Evolutionary conservation across 768 basidiomycete species (phyloP), one percentile per base, ranked within the genome.

Genomic region (Suillus americanus): DNA sequence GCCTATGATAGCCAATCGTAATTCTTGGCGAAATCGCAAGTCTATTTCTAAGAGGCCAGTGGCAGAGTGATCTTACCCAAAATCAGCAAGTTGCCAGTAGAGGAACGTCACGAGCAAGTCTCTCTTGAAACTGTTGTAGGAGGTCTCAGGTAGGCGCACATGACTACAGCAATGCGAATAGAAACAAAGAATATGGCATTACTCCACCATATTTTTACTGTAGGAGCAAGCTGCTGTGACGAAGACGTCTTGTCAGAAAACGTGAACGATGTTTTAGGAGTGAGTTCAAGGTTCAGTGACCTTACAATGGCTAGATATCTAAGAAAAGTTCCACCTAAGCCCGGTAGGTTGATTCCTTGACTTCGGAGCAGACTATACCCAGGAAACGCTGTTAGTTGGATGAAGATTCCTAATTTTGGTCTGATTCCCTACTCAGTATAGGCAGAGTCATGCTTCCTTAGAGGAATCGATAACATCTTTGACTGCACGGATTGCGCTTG

Each of bases 1-100:
- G 75, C 43, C 91, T 82, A 71, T 92, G 91, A 72, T 92, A 92
- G 1, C 91, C 91, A 68, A 90, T 80, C 3, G 88, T 92, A 56
- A 92, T 86, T 2, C 90, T 53, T 90, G 64, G 12, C 41, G 64
- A 38, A 45, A 33, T 35, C 53, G 61, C 41, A 51, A 56, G 61
- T 45, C 23, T 10, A 35, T 63, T 18, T 20, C 18, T 45, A 45
- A 40, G 63, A 53, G 14, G n/a, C 28, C 50, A 46, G 38, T 4
- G 7, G 57, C 54, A 20, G 25, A 23, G 38, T 28, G 18, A 46
- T 78, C 83, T 70, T 72, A 85, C 90, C 91, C 88, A 72, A 92
- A 89, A 57, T 83, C 84, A 18, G 89, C 86, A 16, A 89, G 71
- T 71, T 92, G 90, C 90, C 89, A 91, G 5, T 83, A 76, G 9